Evolutionary conservation across 352 stramenopile species (phyloP).

Genomic region (Phytopythium ostracodes): DNA sequence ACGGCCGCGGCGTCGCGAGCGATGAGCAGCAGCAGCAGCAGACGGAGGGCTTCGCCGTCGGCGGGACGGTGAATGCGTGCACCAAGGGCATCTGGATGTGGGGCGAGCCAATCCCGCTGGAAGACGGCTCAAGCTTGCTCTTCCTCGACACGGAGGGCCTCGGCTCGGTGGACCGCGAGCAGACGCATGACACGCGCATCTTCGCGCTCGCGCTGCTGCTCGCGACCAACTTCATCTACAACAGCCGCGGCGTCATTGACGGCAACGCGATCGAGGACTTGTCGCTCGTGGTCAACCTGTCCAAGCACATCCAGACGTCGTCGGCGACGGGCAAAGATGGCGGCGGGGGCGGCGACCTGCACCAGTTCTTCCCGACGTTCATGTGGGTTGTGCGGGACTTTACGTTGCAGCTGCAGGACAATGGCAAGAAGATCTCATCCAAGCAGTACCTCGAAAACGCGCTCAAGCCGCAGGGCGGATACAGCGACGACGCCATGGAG

Average conservation of each 20-base stretch:
- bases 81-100: conserved; percentile 93
- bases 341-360: conserved; percentile 23
- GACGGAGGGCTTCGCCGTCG: conserved; percentile 67
- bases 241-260: conserved; percentile 88
- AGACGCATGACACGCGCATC: conserved; percentile 89
- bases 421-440: conserved; percentile 83
- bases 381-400: conserved; percentile 91
- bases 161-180: conserved; percentile 71
- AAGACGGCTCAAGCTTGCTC: conserved; percentile 66
- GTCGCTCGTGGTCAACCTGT: conserved; percentile 89
- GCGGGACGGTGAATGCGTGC: conserved; percentile 83
- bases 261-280: conserved; percentile 87
- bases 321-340: conserved; percentile 22
- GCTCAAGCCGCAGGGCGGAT: conserved; percentile 73
- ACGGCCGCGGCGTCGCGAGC: conserved; percentile 11
- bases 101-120: conserved; percentile 67
- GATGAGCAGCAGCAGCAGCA: background rate
- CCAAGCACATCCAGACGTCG: conserved; percentile 87
- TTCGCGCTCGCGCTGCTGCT: conserved; percentile 87
- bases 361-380: conserved; percentile 87
- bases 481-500: conserved; percentile 66
- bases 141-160: conserved; percentile 91
- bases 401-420: conserved; percentile 80
- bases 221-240: conserved; percentile 89
- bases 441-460: conserved; percentile 89